Percentiles rank a stretch among this genome's conserved stretches.
These are phyloP conservation scores for Podaxis pistillaris DNA, from an alignment of 768 basidiomycete genomes.

Conservation along the genomic window DNA sequence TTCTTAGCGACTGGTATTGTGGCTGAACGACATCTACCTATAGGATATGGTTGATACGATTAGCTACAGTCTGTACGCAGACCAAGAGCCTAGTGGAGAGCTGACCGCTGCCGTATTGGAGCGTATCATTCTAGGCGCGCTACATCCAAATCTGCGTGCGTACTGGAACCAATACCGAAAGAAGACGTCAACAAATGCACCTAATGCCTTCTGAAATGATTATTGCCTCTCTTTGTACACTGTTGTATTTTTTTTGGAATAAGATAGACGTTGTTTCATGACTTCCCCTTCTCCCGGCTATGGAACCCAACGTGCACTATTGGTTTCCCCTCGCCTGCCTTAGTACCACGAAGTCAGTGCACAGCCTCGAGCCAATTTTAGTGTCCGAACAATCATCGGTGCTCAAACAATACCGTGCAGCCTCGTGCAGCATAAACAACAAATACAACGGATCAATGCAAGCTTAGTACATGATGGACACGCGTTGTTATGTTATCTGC, in stretches of 20 bases:
- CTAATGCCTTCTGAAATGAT: background rate
- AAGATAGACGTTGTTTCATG: background rate
- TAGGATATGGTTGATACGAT: constrained; percentile 34
- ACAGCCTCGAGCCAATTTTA: too few species aligned
- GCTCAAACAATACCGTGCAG: too few species aligned
- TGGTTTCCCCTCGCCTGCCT: too few species aligned
- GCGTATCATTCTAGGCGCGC: constrained; percentile 31
- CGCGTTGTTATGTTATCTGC: too few species aligned
- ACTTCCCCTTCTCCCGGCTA: too few species aligned
- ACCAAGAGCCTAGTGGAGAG: constrained; percentile 14
- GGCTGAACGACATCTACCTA: background rate
- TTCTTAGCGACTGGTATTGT: background rate
- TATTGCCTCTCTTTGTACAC: background rate
- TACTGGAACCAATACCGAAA: constrained; percentile 7
- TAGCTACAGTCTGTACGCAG: constrained; percentile 16
- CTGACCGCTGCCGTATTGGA: constrained; percentile 28
- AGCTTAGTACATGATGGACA: too few species aligned
- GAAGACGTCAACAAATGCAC: background rate
- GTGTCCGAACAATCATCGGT: too few species aligned
- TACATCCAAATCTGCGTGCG: constrained; percentile 29
- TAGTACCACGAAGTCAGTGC: too few species aligned
- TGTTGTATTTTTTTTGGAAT: background rate
- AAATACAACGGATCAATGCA: too few species aligned
- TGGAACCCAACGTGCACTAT: too few species aligned
- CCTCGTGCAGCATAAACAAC: too few species aligned